phyloP scores from a whole-genome alignment of 177 flowering plant species.

The Vitis hybrid region DNA sequence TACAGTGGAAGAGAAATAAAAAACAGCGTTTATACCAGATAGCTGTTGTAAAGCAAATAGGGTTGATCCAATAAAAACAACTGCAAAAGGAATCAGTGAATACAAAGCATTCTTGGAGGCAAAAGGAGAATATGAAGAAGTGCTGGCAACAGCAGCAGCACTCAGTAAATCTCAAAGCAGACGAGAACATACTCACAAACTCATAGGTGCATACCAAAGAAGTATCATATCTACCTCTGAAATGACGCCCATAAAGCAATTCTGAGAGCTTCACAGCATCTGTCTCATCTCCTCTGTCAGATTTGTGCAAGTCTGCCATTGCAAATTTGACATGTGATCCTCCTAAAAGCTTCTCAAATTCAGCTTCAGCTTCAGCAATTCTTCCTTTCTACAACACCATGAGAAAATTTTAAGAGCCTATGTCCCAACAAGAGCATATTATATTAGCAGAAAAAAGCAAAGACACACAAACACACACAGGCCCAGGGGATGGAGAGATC shows the following conservation, averaged over 20 bases:
- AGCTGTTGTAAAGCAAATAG: conserved; percentile 98
- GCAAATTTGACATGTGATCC: conserved; percentile 72
- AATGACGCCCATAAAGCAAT: conserved; percentile 83
- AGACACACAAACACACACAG: no score
- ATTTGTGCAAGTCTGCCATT: conserved; percentile 71
- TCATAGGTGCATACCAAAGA: not conserved
- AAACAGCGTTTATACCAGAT: conserved; percentile 98
- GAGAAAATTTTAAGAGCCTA: not conserved
- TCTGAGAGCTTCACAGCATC: conserved; percentile 65
- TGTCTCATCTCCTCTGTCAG: conserved; percentile 70
- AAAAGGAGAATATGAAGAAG: conserved; percentile 5
- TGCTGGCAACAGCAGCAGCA: not conserved
- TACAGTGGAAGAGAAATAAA: conserved; percentile 96
- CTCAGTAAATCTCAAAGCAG: not conserved
- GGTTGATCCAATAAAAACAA: conserved; percentile 94
- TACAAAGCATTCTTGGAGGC: conserved; percentile 27
- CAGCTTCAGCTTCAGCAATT: conserved; percentile 78
- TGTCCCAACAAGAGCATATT: no score
- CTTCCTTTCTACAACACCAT: conserved; percentile 62
- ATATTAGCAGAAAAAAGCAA: no score
- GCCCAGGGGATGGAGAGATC: no score
- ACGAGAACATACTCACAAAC: not conserved
- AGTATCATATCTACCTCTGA: conserved; percentile 52
- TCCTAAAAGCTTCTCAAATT: conserved; percentile 80
- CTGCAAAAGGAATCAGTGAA: conserved; percentile 80